Conservation (phyloP, 1,284 basidiomycete genomes). For the Ustilago lituana region DNA sequence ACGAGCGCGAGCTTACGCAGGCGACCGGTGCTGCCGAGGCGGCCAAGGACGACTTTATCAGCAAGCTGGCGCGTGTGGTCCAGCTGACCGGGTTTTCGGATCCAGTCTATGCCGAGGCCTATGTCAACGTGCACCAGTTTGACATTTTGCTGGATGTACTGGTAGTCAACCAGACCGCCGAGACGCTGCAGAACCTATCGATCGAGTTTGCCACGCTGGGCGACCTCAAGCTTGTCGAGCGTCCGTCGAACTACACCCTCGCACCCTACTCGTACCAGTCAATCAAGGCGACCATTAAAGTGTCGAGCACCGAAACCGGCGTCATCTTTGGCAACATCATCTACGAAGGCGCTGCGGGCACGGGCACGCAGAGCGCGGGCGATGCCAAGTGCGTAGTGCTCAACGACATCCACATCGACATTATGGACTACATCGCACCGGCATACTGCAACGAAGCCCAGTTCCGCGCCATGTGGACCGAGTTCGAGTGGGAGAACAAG, state of each 20-base stretch:
- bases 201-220: conserved; percentile 97
- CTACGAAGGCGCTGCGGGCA: conserved; percentile 75
- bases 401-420: conserved; percentile 98
- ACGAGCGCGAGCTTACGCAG: conserved; percentile 85
- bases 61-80: conserved; percentile 91
- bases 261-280: conserved; percentile 97
- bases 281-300: conserved; percentile 98
- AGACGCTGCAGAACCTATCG: conserved; percentile 95
- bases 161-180: conserved; percentile 93
- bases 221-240: conserved; percentile 95
- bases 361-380: conserved; percentile 48
- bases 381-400: conserved; percentile 81
- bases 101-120: conserved; percentile 97
- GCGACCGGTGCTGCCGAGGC: conserved; percentile 84
- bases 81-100: conserved; percentile 99
- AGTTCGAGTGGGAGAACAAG: conserved; percentile 98
- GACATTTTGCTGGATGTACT: conserved; percentile 94
- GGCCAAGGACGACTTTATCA: conserved; percentile 92
- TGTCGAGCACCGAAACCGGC: conserved; percentile 84
- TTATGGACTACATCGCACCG: conserved; percentile 99
- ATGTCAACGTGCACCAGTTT: conserved; percentile 97
- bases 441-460: conserved; percentile 94
- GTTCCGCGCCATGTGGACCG: conserved; percentile 89
- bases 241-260: conserved; percentile 89
- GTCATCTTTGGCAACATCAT: conserved; percentile 98